Conservation (phyloP, 768 basidiomycete genomes). For the Psilocybe sp. region DNA sequence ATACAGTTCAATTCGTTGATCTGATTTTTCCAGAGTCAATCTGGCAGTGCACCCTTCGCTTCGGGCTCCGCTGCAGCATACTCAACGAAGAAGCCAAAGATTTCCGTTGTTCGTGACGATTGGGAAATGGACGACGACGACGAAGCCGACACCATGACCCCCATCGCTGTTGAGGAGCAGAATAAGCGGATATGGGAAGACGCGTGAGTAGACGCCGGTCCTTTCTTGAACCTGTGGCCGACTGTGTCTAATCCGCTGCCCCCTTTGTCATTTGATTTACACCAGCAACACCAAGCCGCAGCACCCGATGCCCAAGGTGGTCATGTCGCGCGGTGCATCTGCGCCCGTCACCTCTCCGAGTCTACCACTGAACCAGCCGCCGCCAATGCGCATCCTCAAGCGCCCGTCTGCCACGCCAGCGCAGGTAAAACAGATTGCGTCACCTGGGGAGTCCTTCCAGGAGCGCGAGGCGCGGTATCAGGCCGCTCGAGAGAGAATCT, state of each 20-base stretch:
- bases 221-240: constrained; percentile 7
- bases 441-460: constrained; percentile 39
- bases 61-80: constrained; percentile 4
- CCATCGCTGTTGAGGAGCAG: constrained; percentile 27
- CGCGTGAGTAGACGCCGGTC: constrained; percentile 48
- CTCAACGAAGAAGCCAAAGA: constrained; percentile 10
- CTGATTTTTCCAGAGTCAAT: not conserved
- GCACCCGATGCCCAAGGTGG: constrained; percentile 66
- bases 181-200: constrained; percentile 64
- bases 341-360: constrained; percentile 31
- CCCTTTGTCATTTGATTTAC: not conserved
- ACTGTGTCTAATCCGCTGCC: not conserved
- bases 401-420: constrained; percentile 47
- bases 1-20: constrained; percentile 2
- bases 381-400: constrained; percentile 69
- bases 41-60: constrained; percentile 3
- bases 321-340: constrained; percentile 35
- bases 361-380: constrained; percentile 51
- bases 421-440: constrained; percentile 19
- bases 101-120: constrained; percentile 36
- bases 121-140: constrained; percentile 60
- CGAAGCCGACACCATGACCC: constrained; percentile 27
- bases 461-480: constrained; percentile 74
- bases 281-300: constrained; percentile 54
- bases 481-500: constrained; percentile 72